These are phyloP conservation scores for Cryptosporidium parvum DNA, from an alignment of 169 alveolate species.

Conservation along the genomic window DNA sequence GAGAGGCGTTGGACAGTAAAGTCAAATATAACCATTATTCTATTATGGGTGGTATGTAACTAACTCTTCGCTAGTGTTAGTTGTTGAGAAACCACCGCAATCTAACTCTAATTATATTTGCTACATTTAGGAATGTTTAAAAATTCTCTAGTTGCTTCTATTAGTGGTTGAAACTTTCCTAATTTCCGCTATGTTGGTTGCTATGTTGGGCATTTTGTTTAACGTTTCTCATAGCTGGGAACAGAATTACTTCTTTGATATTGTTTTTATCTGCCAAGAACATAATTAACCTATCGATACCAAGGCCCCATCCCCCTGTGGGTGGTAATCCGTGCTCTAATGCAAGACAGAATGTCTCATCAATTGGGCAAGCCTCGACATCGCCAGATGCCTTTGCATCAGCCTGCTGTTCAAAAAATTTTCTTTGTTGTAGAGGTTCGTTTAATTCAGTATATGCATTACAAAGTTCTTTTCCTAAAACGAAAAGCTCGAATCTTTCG, in stretches of 20 bases:
- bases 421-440: constrained; percentile 96
- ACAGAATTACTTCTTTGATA: constrained; percentile 96
- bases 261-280: constrained; percentile 90
- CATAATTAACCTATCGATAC: constrained; percentile 96
- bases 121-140: background rate
- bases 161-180: background rate
- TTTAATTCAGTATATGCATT: constrained; percentile 99
- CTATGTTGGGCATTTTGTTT: constrained; percentile 38
- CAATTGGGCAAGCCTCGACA: constrained; percentile 91
- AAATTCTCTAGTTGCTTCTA: background rate
- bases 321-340: constrained; percentile 96
- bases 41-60: background rate
- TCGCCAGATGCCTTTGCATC: constrained; percentile 87
- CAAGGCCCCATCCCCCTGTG: constrained; percentile 97
- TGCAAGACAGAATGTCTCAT: constrained; percentile 92
- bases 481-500: constrained; percentile 94
- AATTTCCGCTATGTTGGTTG: constrained; percentile 4
- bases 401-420: constrained; percentile 92
- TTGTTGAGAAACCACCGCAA: background rate
- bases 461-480: constrained; percentile 95
- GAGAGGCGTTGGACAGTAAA: constrained; percentile 83
- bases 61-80: background rate
- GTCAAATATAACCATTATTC: constrained; percentile 2
- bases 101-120: constrained; percentile 5
- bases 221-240: constrained; percentile 98